Evolutionary conservation across 352 stramenopile species (phyloP).

Genomic region (Phytopythium montanum): DNA sequence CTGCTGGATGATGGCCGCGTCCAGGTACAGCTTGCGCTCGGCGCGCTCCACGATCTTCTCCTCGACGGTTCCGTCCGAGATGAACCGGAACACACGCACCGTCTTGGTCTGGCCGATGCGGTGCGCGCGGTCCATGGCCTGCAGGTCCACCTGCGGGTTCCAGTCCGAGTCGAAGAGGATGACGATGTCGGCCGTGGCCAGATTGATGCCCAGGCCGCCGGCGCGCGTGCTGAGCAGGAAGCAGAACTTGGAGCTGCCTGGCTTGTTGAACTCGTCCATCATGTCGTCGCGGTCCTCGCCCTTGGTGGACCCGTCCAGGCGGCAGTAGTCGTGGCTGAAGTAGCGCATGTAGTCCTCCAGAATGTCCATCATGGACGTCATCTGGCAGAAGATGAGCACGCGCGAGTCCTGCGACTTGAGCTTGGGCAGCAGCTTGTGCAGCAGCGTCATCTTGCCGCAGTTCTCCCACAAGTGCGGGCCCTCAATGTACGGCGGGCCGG

Average conservation of each 20-base stretch:
- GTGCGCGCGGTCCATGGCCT: constrained; percentile 98
- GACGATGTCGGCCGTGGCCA: constrained; percentile 98
- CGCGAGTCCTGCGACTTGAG: constrained; percentile 87
- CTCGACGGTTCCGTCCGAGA: constrained; percentile 97
- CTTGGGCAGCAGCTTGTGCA: constrained; percentile 92
- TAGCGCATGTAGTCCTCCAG: constrained; percentile 98
- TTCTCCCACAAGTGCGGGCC: constrained; percentile 98
- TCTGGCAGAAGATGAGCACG: constrained; percentile 99
- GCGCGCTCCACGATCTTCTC: constrained; percentile 99
- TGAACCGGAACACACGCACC: constrained; percentile 98
- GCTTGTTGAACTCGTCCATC: constrained; percentile 98
- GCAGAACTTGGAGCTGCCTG: constrained; percentile 95
- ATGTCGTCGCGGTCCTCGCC: constrained; percentile 83
- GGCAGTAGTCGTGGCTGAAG: constrained; percentile 82
- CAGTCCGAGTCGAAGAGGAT: constrained; percentile 98
- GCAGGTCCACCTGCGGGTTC: constrained; percentile 98
- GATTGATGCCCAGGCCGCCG: constrained; percentile 97
- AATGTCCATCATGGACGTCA: constrained; percentile 99
- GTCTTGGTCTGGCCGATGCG: constrained; percentile 98
- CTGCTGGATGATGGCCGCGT: constrained; percentile 99
- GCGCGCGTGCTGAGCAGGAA: constrained; percentile 97
- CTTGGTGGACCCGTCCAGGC: constrained; percentile 80
- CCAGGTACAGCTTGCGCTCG: constrained; percentile 97
- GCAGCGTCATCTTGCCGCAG: constrained; percentile 96
- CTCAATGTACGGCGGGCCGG: constrained; percentile 95